Base-by-base conservation (phyloP, 257 asterid species). In the Hygrophila difformis region DNA sequence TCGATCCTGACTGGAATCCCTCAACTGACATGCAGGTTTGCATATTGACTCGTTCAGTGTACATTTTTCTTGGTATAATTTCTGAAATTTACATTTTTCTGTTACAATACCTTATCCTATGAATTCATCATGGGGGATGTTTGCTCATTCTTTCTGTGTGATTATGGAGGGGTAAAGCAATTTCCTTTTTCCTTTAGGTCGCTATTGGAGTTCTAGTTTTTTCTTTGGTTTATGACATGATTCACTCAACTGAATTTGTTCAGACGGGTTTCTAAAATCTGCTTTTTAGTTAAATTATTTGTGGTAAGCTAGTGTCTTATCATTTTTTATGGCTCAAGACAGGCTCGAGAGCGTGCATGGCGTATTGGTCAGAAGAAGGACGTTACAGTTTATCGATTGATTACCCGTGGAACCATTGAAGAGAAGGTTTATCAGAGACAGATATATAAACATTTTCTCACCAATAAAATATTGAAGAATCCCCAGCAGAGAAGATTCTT, bases 261-360 rank as follows among this genome's bases (percentile, higher is more conserved):
- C 34, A 41, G 21, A 40, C 4, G 8, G 37, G 3, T 5, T 33
- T 33, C 10, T 33, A 33, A n/a, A n/a, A n/a, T n/a, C n/a, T n/a
- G n/a, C n/a, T n/a, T n/a, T 44, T 50, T 44, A 18, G 28, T 49
- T 39, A 37, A 35, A 53, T n/a, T 34, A 17, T 56, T 33, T 66
- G n/a, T 20, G 22, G 38, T 46, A 14, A 66, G 51, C 31, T 33
- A 55, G 31, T 29, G n/a, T n/a, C n/a, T n/a, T n/a, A n/a, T 19
- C 51, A 54, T 49, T 54, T 28, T 42, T 50, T 42, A 59, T 64
- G 57, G 33, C 61, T 51, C 56, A 57, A 47, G 54, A 61, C 76
- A 91, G 98, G 98, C 98, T 31, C 73, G 96, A 62, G 98, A 91
- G 70, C 98, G 98, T 49, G 98, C 98, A 16, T 91, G 98, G 96